phyloP scores from a whole-genome alignment of 345 rosid genomes.

The Excoecaria agallocha region DNA sequence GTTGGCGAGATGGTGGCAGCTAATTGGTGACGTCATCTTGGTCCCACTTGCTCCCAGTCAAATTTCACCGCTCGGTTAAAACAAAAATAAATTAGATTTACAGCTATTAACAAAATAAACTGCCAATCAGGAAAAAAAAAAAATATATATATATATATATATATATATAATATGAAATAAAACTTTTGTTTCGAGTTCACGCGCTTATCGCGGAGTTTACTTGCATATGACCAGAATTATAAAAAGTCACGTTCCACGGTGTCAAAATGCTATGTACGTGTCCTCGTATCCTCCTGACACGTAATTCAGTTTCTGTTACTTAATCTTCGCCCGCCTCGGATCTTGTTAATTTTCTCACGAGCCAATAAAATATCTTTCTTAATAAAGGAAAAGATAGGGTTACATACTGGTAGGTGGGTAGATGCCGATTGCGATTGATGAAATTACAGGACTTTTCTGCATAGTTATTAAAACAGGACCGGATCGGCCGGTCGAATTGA shows the following conservation, averaged over 20 bases:
- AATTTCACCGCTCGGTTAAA: conserved; percentile 42
- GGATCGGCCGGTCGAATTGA: no score
- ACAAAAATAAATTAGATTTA: not conserved
- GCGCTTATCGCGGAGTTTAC: conserved; percentile 20
- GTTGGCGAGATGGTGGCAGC: conserved; percentile 45
- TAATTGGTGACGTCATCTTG: conserved; percentile 50
- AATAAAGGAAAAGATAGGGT: conserved; percentile 13
- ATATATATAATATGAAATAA: no score
- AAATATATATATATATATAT: no score
- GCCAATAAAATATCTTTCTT: conserved; percentile 22
- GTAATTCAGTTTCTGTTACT: conserved; percentile 15
- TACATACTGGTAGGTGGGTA: conserved; percentile 1
- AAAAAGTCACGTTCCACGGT: conserved; percentile 26
- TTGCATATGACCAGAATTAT: not conserved
- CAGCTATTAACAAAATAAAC: not conserved
- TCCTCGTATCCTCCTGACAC: not conserved
- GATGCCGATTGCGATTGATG: conserved; percentile 1
- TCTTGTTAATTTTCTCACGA: conserved; percentile 37
- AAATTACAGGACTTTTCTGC: not conserved
- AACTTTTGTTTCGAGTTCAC: conserved; percentile 20
- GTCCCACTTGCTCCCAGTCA: conserved; percentile 37
- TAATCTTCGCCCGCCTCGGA: conserved; percentile 45
- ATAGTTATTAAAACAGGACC: no score
- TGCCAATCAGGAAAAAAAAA: no score
- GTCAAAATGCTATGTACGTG: conserved; percentile 34